These are phyloP conservation scores for Xerocomellus amylosporus DNA, from an alignment of 768 basidiomycete genomes.

Conservation along the genomic window DNA sequence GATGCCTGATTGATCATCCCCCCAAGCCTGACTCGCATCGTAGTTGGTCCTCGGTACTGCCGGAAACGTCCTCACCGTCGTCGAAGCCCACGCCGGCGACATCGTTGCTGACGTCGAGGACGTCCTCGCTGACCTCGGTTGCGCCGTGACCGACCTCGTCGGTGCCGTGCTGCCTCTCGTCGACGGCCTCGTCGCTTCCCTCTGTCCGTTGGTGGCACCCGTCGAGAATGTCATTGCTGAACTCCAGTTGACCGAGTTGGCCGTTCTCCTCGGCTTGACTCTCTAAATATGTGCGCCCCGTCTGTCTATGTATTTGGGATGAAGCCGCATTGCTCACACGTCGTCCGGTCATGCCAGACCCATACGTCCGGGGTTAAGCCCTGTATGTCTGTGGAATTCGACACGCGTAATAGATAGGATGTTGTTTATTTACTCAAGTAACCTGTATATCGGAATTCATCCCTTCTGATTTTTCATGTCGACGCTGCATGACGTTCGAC, in stretches of 20 bases:
- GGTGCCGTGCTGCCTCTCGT: conserved; percentile 13
- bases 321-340: too few relatives aligned
- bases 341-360: too few relatives aligned
- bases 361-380: too few relatives aligned
- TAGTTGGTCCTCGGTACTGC: conserved; percentile 31
- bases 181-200: conserved; percentile 19
- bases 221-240: conserved; percentile 19
- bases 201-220: conserved; percentile 21
- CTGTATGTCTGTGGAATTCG: too few relatives aligned
- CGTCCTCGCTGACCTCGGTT: conserved; percentile 14
- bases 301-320: too few relatives aligned
- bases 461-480: too few relatives aligned
- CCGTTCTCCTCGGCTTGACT: conserved; percentile 23
- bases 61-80: conserved; percentile 21
- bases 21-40: neutral
- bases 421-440: too few relatives aligned
- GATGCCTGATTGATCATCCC: neutral
- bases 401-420: too few relatives aligned
- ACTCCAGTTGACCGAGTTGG: conserved; percentile 23
- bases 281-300: conserved; percentile 6
- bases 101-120: neutral
- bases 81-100: neutral
- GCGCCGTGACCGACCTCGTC: conserved; percentile 22
- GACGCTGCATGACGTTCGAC: too few relatives aligned
- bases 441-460: too few relatives aligned